Percentiles rank a stretch among this genome's conserved stretches.
Conservation (phyloP, 805 yeast genomes). For the Sungouiozyma ichnusensis region DNA sequence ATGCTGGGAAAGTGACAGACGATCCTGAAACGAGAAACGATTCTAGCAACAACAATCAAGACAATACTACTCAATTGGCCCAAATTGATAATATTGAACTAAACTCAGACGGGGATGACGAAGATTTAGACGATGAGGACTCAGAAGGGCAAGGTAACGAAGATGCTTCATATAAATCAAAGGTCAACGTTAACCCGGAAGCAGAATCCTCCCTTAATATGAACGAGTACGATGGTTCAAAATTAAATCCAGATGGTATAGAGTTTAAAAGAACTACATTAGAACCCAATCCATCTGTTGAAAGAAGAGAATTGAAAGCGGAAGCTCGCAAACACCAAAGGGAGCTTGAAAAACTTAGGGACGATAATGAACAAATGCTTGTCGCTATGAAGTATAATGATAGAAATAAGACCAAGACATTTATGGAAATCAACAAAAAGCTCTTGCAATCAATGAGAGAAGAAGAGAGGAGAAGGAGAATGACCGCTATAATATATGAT, state of each 20-base stretch:
- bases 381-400: constrained; percentile 28
- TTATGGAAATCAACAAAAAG: constrained; percentile 26
- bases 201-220: background rate
- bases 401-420: constrained; percentile 24
- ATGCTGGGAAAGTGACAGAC: constrained; percentile 12
- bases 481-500: constrained; percentile 16
- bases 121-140: constrained; percentile 5
- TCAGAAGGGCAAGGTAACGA: background rate
- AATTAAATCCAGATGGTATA: background rate
- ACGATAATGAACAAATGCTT: constrained; percentile 27
- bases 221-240: background rate
- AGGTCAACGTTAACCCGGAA: background rate
- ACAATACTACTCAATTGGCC: constrained; percentile 45
- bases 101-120: constrained; percentile 28
- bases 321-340: constrained; percentile 13
- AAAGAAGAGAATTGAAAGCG: background rate
- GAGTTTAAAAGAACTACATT: background rate
- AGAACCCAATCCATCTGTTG: constrained; percentile 1
- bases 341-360: constrained; percentile 25
- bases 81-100: constrained; percentile 47
- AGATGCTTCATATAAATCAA: too few relatives aligned
- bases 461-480: constrained; percentile 24
- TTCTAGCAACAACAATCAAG: too few relatives aligned
- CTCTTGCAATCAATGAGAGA: constrained; percentile 25
- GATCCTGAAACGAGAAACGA: too few relatives aligned